Base-by-base conservation (phyloP, 2,329 filamentous ascomycete species). In the Septoria linicola region DNA sequence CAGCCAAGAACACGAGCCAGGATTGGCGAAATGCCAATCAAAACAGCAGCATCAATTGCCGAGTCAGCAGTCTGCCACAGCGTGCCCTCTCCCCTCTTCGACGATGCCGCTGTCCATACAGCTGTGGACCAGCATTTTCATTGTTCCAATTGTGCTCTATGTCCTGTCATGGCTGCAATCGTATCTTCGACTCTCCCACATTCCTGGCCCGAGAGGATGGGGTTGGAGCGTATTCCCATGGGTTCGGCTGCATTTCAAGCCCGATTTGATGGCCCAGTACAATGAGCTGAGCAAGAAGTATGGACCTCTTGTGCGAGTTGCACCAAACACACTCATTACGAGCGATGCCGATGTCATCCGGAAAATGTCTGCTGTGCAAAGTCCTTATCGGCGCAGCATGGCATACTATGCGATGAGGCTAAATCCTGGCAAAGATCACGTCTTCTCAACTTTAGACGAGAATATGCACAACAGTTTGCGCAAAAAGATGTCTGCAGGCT, bases 401-500 rank as follows among this genome's bases (percentile, higher is more conserved):
- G 35, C 31, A 14, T 50, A 39, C 25, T 37, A 37, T 19, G 47
- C 52, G 10, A 54, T 50, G 47, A 34, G 47, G 11, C 21, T 54
- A 17, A 45, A 36, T 25, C 47, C 52, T 7, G 47, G 52, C 6
- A 45, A 36, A 17, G 47, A 51, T 21, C 31, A 48, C 16, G 37
- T 55, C 5, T 45, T 55, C 31, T 52, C 48, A 4, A 45, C 32
- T 4, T 23, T 39, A 35, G 49, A 52, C 25, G 53, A 55, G 19
- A 19, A 27, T 11, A 32, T 14, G 1, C 52, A 54, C 19, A 32
- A 49, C 30, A 30, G 41, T 3, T 21, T 27, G 8, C 37, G 36
- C 13, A 41, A 30, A 25, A 56, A 41, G 41, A 56, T 48, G 42
- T 14, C 46, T 13, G 41, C 46, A 8, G 41, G 41, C 14, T 54